Evolutionary conservation across 2,329 filamentous ascomycete genomes (phyloP).

Genomic region (Colletotrichum noveboracense): DNA sequence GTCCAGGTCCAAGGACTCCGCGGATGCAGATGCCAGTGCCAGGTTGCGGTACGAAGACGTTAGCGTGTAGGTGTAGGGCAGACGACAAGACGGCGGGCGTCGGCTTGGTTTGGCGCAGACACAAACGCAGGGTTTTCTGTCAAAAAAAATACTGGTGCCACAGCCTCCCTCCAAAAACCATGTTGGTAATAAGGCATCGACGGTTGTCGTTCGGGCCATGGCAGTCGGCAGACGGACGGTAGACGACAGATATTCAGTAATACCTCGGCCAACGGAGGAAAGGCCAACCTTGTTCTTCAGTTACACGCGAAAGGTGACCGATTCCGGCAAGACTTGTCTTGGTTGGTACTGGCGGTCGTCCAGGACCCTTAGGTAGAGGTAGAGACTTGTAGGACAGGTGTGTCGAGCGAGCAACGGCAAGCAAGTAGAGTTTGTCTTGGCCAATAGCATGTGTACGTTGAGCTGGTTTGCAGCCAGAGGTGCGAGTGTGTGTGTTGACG

Average conservation of each 20-base stretch:
- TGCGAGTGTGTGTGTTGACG: neutral
- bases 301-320: neutral
- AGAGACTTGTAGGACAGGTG: neutral
- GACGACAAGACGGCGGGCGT: neutral
- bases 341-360: neutral
- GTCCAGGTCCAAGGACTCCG: neutral
- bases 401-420: neutral
- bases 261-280: neutral
- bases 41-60: neutral
- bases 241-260: neutral
- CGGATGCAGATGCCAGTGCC: neutral
- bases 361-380: neutral
- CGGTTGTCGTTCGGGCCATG: neutral
- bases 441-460: neutral
- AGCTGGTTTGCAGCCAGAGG: neutral
- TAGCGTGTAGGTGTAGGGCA: neutral
- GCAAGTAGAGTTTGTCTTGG: neutral
- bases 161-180: neutral
- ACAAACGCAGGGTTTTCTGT: neutral
- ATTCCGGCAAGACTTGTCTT: neutral
- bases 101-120: neutral
- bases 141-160: neutral
- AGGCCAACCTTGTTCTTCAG: neutral
- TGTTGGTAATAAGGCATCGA: neutral
- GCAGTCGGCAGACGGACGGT: neutral